Conservation (phyloP, 2,329 filamentous ascomycete genomes). For the Graphium sp. region DNA sequence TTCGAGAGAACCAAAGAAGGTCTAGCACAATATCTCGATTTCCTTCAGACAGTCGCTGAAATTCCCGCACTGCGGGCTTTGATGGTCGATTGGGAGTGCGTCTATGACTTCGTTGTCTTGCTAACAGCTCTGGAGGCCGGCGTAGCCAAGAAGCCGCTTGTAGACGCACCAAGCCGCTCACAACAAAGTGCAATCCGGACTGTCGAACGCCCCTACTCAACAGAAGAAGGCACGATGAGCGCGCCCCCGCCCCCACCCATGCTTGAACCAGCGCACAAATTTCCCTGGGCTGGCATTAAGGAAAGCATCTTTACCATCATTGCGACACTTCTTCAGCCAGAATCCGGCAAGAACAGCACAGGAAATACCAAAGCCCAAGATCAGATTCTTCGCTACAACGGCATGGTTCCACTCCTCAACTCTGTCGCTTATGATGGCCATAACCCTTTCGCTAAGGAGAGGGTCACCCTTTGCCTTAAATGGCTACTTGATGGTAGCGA, state of each 20-base stretch:
- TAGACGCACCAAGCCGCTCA: constrained; percentile 16
- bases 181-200: constrained; percentile 10
- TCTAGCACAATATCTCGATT: constrained; percentile 84
- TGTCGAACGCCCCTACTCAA: constrained; percentile 11
- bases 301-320: constrained; percentile 84
- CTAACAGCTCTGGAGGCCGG: constrained; percentile 77
- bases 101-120: constrained; percentile 75
- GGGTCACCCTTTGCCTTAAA: constrained; percentile 76
- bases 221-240: constrained; percentile 12
- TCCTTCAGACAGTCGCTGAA: constrained; percentile 79
- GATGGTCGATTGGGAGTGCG: constrained; percentile 80
- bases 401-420: constrained; percentile 73
- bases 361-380: constrained; percentile 65
- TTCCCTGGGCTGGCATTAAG: constrained; percentile 62
- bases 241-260: constrained; percentile 26
- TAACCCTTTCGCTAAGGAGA: constrained; percentile 87
- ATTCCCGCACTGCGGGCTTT: constrained; percentile 69
- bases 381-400: constrained; percentile 72
- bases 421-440: constrained; percentile 86
- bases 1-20: constrained; percentile 96
- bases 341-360: constrained; percentile 38
- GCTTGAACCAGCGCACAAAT: constrained; percentile 47
- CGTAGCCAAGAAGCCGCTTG: constrained; percentile 66
- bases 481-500: constrained; percentile 63
- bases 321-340: constrained; percentile 77